These are phyloP conservation scores for Pseudocercospora cruenta DNA, from an alignment of 2,329 filamentous ascomycete species.

Conservation along the genomic window DNA sequence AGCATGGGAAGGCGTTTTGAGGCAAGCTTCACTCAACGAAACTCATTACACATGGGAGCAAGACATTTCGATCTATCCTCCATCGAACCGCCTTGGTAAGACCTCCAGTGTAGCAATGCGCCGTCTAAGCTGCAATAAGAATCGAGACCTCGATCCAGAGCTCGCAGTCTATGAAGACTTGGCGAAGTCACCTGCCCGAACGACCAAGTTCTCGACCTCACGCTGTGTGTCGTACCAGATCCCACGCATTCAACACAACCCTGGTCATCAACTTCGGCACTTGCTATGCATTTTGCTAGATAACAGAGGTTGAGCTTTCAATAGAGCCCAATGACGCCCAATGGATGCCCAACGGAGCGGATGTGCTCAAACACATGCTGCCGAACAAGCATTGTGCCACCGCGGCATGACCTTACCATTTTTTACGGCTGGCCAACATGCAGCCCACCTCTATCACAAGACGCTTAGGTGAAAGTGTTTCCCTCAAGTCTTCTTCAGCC, in stretches of 20 bases:
- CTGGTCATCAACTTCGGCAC: not conserved
- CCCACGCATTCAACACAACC: not conserved
- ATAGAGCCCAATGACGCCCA: not conserved
- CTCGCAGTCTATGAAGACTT: not conserved
- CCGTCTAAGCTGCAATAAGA: too few species aligned
- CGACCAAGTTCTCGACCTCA: not conserved
- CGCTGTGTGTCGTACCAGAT: not conserved
- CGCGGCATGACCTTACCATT: not conserved
- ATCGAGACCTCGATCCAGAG: not conserved
- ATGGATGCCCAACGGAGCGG: not conserved
- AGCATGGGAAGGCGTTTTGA: constrained; percentile 1
- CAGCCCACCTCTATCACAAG: not conserved
- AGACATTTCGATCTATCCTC: too few species aligned
- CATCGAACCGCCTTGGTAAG: too few species aligned
- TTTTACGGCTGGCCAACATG: not conserved
- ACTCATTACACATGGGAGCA: not conserved
- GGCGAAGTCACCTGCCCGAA: not conserved
- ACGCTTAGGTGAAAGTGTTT: not conserved
- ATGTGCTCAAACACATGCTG: not conserved
- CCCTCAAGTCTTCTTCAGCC: not conserved
- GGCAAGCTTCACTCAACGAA: not conserved
- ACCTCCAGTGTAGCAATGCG: too few species aligned
- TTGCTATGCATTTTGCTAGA: not conserved
- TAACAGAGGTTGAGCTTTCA: not conserved
- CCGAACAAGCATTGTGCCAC: not conserved